Conservation (phyloP, 23 red algal species). For the Cyanidioschyzon merolae region DNA sequence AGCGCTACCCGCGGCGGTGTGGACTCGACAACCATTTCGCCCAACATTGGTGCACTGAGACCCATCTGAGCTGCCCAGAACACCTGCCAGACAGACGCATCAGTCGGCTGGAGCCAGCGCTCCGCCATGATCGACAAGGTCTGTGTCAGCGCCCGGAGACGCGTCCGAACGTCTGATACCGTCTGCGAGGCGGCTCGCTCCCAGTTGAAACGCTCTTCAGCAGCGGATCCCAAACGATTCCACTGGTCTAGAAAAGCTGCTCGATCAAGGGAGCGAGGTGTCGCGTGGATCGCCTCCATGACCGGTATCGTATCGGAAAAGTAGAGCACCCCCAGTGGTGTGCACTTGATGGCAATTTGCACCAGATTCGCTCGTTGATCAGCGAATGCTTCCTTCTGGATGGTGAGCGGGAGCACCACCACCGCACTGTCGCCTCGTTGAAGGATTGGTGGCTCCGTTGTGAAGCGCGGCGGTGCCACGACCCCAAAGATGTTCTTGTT, state of each 20-base stretch:
- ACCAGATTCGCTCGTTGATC: background rate
- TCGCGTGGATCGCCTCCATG: background rate
- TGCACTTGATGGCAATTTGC: constrained; percentile 14
- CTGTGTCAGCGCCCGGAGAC: background rate
- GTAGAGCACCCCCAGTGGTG: constrained; percentile 12
- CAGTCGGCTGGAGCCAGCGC: background rate
- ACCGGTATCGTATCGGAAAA: background rate
- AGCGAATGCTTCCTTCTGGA: background rate
- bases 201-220: background rate
- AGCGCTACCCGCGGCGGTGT: background rate
- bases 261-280: background rate
- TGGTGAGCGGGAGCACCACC: background rate
- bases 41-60: background rate
- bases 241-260: background rate
- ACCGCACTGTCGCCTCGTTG: constrained; percentile 6
- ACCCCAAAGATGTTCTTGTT: constrained; percentile 73
- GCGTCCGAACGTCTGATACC: background rate
- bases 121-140: background rate
- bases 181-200: background rate
- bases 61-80: background rate
- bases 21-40: background rate
- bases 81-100: background rate
- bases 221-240: background rate
- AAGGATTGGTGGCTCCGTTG: background rate
- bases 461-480: constrained; percentile 23